These are phyloP conservation scores for Akebia trifoliata DNA, from an alignment of 164 flowering plant genomes.

Conservation along the genomic window DNA sequence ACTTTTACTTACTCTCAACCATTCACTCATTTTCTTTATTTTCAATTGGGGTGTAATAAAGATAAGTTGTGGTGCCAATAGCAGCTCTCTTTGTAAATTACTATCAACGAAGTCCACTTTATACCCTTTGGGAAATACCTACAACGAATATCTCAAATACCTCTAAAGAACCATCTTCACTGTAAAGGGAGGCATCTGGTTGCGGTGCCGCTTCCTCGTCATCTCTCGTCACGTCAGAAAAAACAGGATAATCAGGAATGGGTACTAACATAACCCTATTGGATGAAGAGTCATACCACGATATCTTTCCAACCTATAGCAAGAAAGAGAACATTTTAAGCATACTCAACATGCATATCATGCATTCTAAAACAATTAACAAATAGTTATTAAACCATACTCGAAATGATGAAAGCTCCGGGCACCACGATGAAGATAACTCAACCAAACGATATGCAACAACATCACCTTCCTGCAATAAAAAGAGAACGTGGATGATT, in stretches of 20 bases:
- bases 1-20: too few species aligned
- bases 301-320: conserved; percentile 71
- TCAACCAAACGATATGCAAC: conserved; percentile 90
- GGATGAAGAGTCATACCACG: conserved; percentile 40
- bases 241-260: conserved; percentile 61
- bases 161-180: conserved; percentile 91
- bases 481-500: not conserved
- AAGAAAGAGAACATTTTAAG: conserved; percentile 7
- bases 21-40: too few species aligned
- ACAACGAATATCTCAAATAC: conserved; percentile 27
- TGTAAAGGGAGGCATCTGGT: conserved; percentile 45
- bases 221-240: conserved; percentile 29
- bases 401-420: conserved; percentile 78
- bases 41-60: too few species aligned
- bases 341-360: not conserved
- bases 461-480: conserved; percentile 76
- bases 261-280: conserved; percentile 39
- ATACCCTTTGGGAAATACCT: too few species aligned
- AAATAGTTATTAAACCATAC: conserved; percentile 31
- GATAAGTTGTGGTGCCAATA: too few species aligned
- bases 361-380: not conserved
- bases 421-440: conserved; percentile 82
- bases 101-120: too few species aligned
- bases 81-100: too few species aligned
- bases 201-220: conserved; percentile 35